phyloP scores from a whole-genome alignment of 164 flowering plant species.

The Malania oleifera region DNA sequence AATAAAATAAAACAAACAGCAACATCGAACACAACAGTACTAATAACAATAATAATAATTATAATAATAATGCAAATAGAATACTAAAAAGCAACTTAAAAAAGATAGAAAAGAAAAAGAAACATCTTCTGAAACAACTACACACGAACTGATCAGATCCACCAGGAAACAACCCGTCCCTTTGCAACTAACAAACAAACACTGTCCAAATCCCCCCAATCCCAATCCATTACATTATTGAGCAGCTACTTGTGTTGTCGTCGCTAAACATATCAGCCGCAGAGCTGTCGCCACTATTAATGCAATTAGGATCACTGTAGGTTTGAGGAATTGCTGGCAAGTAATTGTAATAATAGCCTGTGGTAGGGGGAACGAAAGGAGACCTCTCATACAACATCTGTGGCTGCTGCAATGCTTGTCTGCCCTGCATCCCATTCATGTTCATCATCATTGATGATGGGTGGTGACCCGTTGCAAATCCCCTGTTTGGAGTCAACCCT shows the following conservation, averaged over 20 bases:
- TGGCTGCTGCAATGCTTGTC: constrained; percentile 27
- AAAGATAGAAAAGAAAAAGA: no score
- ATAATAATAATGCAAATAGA: no score
- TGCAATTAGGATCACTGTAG: constrained; percentile 14
- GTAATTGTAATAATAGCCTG: constrained; percentile 45
- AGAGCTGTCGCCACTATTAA: constrained; percentile 18
- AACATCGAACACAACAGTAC: no score
- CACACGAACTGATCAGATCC: no score
- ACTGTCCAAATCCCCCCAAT: no score
- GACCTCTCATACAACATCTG: constrained; percentile 76
- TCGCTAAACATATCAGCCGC: constrained; percentile 58
- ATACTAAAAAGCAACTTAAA: no score
- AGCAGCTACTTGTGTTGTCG: constrained; percentile 60
- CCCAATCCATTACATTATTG: constrained; percentile 60
- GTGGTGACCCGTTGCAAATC: constrained; percentile 21
- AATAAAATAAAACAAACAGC: no score
- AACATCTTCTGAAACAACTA: no score
- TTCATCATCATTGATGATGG: constrained; percentile 40
- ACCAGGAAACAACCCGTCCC: no score
- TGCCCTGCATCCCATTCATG: constrained; percentile 32
- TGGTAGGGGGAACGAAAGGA: constrained; percentile 42
- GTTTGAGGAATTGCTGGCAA: constrained; percentile 13
- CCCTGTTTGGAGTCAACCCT: constrained; percentile 23
- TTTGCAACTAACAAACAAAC: no score
- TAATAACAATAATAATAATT: no score